phyloP scores from a whole-genome alignment of 495 filamentous ascomycete genomes.

The Barbatosphaeria neglecta region DNA sequence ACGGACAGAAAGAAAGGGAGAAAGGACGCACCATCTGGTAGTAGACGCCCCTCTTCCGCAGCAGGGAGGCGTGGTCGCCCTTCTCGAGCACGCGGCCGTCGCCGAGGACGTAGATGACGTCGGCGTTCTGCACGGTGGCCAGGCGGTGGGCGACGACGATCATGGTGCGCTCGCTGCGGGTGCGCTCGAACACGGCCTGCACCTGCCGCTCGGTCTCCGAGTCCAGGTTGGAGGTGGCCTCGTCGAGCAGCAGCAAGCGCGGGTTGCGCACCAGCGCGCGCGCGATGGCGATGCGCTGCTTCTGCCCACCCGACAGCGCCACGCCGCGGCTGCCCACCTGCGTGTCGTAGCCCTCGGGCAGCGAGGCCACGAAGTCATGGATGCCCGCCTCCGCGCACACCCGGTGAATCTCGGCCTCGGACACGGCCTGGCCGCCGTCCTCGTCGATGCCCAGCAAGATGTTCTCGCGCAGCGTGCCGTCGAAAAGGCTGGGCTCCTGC shows the following conservation, averaged over 20 bases:
- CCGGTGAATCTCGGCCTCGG: slow-evolving; percentile 30
- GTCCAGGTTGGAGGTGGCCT: slow-evolving; percentile 69
- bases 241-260: slow-evolving; percentile 62
- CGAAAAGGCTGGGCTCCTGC: slow-evolving; percentile 48
- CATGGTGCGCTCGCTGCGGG: slow-evolving; percentile 53
- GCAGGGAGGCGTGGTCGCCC: slow-evolving; percentile 36
- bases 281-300: slow-evolving; percentile 65
- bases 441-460: slow-evolving; percentile 41
- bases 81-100: slow-evolving; percentile 42
- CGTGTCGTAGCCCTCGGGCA: slow-evolving; percentile 51
- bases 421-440: slow-evolving; percentile 21
- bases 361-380: slow-evolving; percentile 44
- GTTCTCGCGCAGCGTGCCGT: slow-evolving; percentile 51
- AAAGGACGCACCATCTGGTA: slow-evolving; percentile 40
- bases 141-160: slow-evolving; percentile 63
- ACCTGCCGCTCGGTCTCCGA: slow-evolving; percentile 63
- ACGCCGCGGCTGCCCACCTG: slow-evolving; percentile 52
- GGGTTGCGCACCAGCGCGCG: slow-evolving; percentile 67
- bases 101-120: slow-evolving; percentile 44
- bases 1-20: neutral
- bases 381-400: slow-evolving; percentile 46
- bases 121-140: slow-evolving; percentile 45
- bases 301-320: slow-evolving; percentile 65
- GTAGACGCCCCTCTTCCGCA: slow-evolving; percentile 40
- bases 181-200: slow-evolving; percentile 58